Percentiles rank a stretch among this genome's conserved stretches.
Conservation (phyloP, 805 yeast species). For the Lipomyces lipofer region DNA sequence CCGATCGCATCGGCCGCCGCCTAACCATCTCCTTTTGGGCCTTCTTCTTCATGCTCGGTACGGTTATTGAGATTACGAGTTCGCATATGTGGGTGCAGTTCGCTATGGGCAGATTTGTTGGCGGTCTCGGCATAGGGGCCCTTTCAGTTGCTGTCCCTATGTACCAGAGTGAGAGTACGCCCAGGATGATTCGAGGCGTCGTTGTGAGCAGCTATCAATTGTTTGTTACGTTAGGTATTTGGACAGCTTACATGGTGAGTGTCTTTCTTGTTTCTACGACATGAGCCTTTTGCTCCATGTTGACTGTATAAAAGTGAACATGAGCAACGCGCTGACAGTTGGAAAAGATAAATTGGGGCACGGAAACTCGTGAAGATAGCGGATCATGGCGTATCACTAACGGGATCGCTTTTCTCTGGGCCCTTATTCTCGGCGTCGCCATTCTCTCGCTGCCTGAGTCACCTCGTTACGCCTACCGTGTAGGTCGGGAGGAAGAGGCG, state of each 20-base stretch:
- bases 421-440: conserved; percentile 47
- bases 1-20: conserved; percentile 74
- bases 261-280: neutral
- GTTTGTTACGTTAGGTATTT: conserved; percentile 40
- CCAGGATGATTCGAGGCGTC: conserved; percentile 75
- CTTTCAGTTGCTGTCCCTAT: conserved; percentile 75
- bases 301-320: conserved; percentile 20
- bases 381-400: conserved; percentile 44
- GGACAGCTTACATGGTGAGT: conserved; percentile 36
- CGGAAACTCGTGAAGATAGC: neutral
- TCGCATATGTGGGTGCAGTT: neutral
- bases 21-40: conserved; percentile 44
- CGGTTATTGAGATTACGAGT: conserved; percentile 59
- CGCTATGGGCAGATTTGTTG: conserved; percentile 44
- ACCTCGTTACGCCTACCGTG: conserved; percentile 38
- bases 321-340: neutral
- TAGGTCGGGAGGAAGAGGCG: conserved; percentile 1
- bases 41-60: conserved; percentile 67
- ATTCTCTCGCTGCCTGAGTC: conserved; percentile 56
- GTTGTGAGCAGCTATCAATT: conserved; percentile 73
- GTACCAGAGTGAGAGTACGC: conserved; percentile 77
- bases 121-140: conserved; percentile 78
- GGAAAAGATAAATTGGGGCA: conserved; percentile 32
- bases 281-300: neutral
- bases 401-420: conserved; percentile 66